Base-by-base conservation (phyloP, 176 grass and related monocot genomes). In the Avena insularis region DNA sequence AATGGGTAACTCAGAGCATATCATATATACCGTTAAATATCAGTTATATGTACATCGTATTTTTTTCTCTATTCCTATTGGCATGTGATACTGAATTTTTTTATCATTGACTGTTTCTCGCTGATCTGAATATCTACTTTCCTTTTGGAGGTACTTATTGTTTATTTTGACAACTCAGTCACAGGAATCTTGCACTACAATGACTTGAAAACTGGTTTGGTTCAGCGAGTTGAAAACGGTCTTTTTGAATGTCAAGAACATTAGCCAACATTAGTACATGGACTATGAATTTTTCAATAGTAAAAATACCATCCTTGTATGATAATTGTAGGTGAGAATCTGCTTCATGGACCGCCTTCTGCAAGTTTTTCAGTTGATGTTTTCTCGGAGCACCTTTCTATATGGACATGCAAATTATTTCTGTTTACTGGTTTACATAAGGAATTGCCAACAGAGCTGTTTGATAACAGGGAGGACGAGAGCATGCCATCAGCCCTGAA, bases 391-490 rank as follows among this genome's bases (percentile, higher is more conserved):
- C 25, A 6, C 12, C 14, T 83, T 82, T 83, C 8, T 87, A 2
- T 86, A 72, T 56, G 31, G 15, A 90, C 43, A 63, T 64, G 62
- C 15, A 27, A 14, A 72, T 78, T 62, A 86, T 16, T 20, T 83
- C 4, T 47, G 12, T 60, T 61, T 20, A 27, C 25, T 73, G 36
- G 12, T 83, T 83, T 90, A 84, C 91, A 95, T 89, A 78, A 86
- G 91, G 95, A 90, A 93, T 95, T 58, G 80, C 91, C 55, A 97
- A 97, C 78, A 95, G 91, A 91, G 91, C 89, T 80, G 87, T 93
- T 79, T 6, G 54, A 57, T 14, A 57, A 57, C 16, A 6, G 0
- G 16, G 7, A 57, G 5, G 54, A 57, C 0, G 56, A 58, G 16
- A 57, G 15, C 17, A 58, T 58, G 56, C 56, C 17, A 57, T 57